Evolutionary conservation across 768 basidiomycete species (phyloP).

Genomic region (Imleria badia): DNA sequence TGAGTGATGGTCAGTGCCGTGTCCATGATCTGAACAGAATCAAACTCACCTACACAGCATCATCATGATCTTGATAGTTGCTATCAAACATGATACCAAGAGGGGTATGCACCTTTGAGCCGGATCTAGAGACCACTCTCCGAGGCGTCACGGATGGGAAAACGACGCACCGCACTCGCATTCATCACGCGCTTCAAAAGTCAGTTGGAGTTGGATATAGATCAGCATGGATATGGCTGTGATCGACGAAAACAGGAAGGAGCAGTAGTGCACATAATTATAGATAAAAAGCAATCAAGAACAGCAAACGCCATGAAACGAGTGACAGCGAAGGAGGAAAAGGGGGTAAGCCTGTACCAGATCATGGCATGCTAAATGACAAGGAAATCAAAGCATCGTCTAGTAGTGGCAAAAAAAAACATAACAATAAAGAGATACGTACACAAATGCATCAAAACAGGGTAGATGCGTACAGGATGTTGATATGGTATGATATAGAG

Average conservation of each 20-base stretch:
- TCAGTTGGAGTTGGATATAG: neutral
- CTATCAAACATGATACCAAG: neutral
- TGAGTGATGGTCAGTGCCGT: neutral
- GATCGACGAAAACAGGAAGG: constrained; percentile 1
- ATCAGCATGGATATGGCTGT: neutral
- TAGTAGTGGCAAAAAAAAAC: constrained; percentile 7
- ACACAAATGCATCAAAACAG: constrained; percentile 14
- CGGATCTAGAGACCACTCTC: neutral
- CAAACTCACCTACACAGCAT: neutral
- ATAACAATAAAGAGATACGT: constrained; percentile 12
- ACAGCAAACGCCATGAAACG: constrained; percentile 14
- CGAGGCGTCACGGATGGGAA: too few species aligned
- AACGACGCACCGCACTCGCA: neutral
- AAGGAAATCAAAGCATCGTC: constrained; percentile 4
- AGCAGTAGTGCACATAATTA: constrained; percentile 10
- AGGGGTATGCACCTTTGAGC: neutral
- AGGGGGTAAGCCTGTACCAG: constrained; percentile 14
- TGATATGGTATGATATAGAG: neutral
- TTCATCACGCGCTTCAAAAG: neutral
- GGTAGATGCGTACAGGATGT: constrained; percentile 5
- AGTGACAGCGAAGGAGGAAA: constrained; percentile 7
- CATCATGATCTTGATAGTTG: neutral
- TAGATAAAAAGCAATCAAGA: neutral
- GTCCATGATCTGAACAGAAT: neutral
- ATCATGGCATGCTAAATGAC: constrained; percentile 12